A percentile compares a stretch with the other conserved stretches of the same genome.
Evolutionary conservation across 768 basidiomycete genomes (phyloP).

Genomic region (Lyophyllum decastes): DNA sequence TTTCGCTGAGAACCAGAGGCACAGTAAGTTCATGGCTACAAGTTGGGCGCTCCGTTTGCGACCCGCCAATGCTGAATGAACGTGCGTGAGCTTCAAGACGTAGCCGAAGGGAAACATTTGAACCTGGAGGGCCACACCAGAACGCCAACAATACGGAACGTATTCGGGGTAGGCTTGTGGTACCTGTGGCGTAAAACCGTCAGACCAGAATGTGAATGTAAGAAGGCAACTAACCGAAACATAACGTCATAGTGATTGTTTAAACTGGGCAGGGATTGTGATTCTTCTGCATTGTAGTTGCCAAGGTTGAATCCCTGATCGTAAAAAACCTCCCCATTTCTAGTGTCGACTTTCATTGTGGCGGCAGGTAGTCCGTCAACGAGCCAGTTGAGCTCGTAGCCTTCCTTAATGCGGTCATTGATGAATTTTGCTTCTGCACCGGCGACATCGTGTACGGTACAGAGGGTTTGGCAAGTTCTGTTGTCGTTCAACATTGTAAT

Average conservation of each 20-base stretch:
- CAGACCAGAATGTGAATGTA: background rate
- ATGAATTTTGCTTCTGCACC: conserved; percentile 83
- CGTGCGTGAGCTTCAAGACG: background rate
- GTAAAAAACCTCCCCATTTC: conserved; percentile 84
- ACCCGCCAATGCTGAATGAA: conserved; percentile 59
- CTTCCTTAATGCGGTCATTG: conserved; percentile 88
- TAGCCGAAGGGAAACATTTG: background rate
- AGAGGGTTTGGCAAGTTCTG: conserved; percentile 75
- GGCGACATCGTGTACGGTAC: conserved; percentile 55
- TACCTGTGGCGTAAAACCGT: conserved; percentile 52
- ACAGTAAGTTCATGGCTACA: conserved; percentile 46
- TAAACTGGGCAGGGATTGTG: conserved; percentile 63
- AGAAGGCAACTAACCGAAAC: conserved; percentile 48
- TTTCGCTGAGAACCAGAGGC: conserved; percentile 65
- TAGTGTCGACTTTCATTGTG: conserved; percentile 83
- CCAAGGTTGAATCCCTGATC: conserved; percentile 97
- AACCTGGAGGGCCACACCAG: conserved; percentile 73
- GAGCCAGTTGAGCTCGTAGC: conserved; percentile 94
- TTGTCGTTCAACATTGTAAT: conserved; percentile 82
- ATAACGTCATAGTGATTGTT: conserved; percentile 95
- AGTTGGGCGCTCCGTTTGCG: conserved; percentile 48
- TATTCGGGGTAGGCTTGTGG: conserved; percentile 66
- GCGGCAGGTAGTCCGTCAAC: conserved; percentile 93
- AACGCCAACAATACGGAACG: conserved; percentile 90
- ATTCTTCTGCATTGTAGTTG: conserved; percentile 57